Evolutionary conservation across 805 yeast species (phyloP).

Genomic region (Debaryomyces tyrocola): DNA sequence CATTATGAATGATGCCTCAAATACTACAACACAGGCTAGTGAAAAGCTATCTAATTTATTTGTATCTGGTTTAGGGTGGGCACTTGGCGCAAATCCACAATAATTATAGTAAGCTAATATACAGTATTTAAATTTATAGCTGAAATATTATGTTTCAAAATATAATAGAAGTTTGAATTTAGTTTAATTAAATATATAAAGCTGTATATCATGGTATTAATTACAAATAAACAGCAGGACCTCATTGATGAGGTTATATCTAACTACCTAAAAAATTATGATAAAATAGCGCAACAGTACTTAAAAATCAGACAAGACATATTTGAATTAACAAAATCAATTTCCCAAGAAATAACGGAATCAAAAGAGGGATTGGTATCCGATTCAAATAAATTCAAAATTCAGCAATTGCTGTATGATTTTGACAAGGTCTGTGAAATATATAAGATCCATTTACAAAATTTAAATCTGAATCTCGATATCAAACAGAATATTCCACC

Average conservation of each 20-base stretch:
- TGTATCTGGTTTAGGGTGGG: conserved; percentile 63
- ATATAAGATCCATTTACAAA: conserved; percentile 25
- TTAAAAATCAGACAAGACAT: conserved; percentile 34
- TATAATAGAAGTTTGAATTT: not conserved
- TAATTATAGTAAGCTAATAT: not conserved
- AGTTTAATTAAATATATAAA: not conserved
- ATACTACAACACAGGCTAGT: conserved; percentile 33
- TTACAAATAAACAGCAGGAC: conserved; percentile 30
- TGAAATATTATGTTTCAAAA: not conserved
- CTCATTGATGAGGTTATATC: conserved; percentile 31
- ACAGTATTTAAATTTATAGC: not conserved
- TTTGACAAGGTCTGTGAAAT: conserved; percentile 23
- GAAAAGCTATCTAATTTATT: conserved; percentile 51
- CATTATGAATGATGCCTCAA: conserved; percentile 29
- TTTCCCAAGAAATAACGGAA: conserved; percentile 8
- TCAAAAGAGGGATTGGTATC: conserved; percentile 5
- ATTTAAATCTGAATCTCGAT: conserved; percentile 18
- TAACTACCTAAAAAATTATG: conserved; percentile 31
- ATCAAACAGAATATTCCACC: conserved; percentile 10
- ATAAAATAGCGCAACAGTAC: conserved; percentile 32
- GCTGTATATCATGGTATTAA: conserved; percentile 22
- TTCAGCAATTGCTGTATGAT: conserved; percentile 26
- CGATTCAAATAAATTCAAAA: conserved; percentile 11
- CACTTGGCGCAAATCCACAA: conserved; percentile 50
- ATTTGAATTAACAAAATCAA: conserved; percentile 10